Evolutionary conservation across 192 early-diverging fungal species (phyloP).

Genomic region (Backusella luteola): DNA sequence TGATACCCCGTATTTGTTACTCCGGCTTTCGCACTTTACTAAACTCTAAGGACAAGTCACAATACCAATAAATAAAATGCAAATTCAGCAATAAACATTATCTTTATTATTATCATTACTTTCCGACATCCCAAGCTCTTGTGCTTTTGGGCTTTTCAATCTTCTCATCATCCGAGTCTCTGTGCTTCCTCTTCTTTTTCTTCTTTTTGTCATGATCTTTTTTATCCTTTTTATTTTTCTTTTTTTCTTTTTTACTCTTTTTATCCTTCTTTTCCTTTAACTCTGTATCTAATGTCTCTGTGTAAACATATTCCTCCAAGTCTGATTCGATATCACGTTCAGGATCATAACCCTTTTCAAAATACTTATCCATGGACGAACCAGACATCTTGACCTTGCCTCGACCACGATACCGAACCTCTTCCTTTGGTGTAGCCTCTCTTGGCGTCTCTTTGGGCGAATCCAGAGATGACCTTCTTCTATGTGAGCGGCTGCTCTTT

Average conservation of each 20-base stretch:
- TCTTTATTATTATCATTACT: not conserved
- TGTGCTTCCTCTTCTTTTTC: not conserved
- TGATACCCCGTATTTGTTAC: no score
- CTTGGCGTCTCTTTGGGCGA: not conserved
- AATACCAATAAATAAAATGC: no score
- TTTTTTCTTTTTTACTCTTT: slow-evolving; percentile 28
- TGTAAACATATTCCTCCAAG: slow-evolving; percentile 20
- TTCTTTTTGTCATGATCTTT: not conserved
- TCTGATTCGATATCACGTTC: slow-evolving; percentile 33
- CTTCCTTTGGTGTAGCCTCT: not conserved
- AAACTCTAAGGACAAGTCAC: no score
- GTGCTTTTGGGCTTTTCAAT: not conserved
- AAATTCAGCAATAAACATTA: no score
- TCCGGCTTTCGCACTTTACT: no score
- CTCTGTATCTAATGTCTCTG: not conserved
- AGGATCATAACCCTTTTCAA: slow-evolving; percentile 51
- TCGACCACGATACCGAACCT: slow-evolving; percentile 25
- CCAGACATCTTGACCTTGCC: slow-evolving; percentile 38
- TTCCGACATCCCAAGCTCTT: slow-evolving; percentile 14
- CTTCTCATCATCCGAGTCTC: not conserved
- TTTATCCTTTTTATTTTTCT: not conserved
- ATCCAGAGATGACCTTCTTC: not conserved
- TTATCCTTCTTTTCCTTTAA: slow-evolving; percentile 16
- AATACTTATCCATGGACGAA: slow-evolving; percentile 61
- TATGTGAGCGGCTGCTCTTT: not conserved